Evolutionary conservation across 2,329 filamentous ascomycete species (phyloP).

Genomic region (Paraphaeosphaeria minitans): DNA sequence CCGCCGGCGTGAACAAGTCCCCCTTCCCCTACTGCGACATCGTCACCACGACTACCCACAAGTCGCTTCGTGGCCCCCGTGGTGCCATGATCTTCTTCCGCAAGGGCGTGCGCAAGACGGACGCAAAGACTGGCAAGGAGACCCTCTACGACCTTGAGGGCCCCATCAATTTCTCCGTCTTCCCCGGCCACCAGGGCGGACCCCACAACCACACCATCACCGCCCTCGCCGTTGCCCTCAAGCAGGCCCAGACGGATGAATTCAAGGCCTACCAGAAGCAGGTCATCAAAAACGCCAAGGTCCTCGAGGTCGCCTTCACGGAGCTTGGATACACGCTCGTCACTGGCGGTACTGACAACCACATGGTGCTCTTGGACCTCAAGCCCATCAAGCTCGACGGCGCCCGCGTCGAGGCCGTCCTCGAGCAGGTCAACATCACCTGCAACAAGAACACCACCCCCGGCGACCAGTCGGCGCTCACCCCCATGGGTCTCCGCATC

Average conservation of each 20-base stretch:
- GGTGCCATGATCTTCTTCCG: constrained; percentile 99
- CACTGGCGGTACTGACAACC: constrained; percentile 94
- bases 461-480: constrained; percentile 90
- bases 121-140: constrained; percentile 85
- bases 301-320: constrained; percentile 73
- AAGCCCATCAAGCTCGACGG: constrained; percentile 89
- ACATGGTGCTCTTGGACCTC: constrained; percentile 90
- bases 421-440: constrained; percentile 94
- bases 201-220: constrained; percentile 99
- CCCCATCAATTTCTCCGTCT: constrained; percentile 95
- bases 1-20: constrained; percentile 86
- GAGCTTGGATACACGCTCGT: constrained; percentile 83
- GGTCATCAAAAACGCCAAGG: constrained; percentile 88
- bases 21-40: constrained; percentile 91
- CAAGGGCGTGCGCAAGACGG: constrained; percentile 81
- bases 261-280: constrained; percentile 93
- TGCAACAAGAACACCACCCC: constrained; percentile 99
- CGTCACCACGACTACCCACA: constrained; percentile 97
- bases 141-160: constrained; percentile 87
- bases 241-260: constrained; percentile 86
- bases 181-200: constrained; percentile 96
- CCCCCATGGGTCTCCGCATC: constrained; percentile 90
- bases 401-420: constrained; percentile 83
- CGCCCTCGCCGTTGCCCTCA: constrained; percentile 88
- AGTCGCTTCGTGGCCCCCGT: constrained; percentile 91